These are phyloP conservation scores for Nidula microcarpa DNA, from an alignment of 768 basidiomycete genomes.

Conservation along the genomic window DNA sequence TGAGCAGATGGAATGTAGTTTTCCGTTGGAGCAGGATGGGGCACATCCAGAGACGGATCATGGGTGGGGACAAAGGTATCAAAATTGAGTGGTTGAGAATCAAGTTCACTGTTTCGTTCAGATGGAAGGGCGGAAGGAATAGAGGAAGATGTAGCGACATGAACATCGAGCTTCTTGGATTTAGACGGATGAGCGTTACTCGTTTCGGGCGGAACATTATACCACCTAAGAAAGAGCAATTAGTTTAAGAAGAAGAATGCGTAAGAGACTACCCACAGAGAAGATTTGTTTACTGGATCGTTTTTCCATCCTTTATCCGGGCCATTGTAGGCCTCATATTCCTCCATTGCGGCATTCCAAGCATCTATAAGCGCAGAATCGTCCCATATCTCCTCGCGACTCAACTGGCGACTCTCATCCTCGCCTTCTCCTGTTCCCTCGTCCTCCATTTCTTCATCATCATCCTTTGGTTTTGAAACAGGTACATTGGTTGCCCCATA, in stretches of 20 bases:
- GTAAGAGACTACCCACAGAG: constrained; percentile 48
- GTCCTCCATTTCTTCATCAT: constrained; percentile 13
- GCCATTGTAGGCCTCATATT: constrained; percentile 74
- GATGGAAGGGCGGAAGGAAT: too few species aligned
- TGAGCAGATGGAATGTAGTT: constrained; percentile 24
- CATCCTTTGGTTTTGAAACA: constrained; percentile 11
- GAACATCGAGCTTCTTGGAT: too few species aligned
- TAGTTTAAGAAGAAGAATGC: not conserved
- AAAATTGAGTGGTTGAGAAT: constrained; percentile 68
- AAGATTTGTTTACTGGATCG: constrained; percentile 65
- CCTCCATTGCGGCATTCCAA: constrained; percentile 81
- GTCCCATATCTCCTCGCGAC: constrained; percentile 81
- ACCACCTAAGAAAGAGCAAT: constrained; percentile 54
- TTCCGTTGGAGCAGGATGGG: constrained; percentile 12
- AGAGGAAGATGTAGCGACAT: too few species aligned
- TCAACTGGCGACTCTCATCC: constrained; percentile 59
- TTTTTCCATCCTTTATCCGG: constrained; percentile 70
- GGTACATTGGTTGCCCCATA: not conserved
- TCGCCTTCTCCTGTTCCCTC: constrained; percentile 33
- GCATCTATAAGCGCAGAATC: constrained; percentile 80
- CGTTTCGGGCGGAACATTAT: constrained; percentile 54
- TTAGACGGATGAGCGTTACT: not conserved
- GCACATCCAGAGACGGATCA: constrained; percentile 54
- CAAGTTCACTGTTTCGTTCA: constrained; percentile 6
- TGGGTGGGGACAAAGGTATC: constrained; percentile 68